Evolutionary conservation across 2,329 filamentous ascomycete genomes (phyloP), one percentile per base, ranked within the genome.

Genomic region (Aspergillus fructus): DNA sequence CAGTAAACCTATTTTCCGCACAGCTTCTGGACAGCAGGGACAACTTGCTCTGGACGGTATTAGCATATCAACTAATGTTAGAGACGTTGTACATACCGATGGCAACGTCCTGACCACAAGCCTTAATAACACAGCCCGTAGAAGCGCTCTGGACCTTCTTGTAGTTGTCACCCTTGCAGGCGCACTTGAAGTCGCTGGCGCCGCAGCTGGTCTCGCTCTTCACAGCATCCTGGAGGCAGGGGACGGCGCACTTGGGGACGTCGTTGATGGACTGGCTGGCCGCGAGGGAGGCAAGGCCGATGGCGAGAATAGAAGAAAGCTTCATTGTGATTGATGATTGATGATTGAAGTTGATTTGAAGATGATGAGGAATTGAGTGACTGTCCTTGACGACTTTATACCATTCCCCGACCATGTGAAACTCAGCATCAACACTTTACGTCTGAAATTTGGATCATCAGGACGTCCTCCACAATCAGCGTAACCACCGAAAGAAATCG

Each of bases 321-420:
- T 53, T 53, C 51, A 53, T 53, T 47, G 23, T 47, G 41, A 24
- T 17, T 12, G 19, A 19, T 27, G 41, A 23, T 45, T 45, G 41
- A 42, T 37, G 17, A 13, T 43, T 24, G 19, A 43, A 13, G 33
- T 12, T n/a, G 13, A 3, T 3, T 15, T 37, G 5, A 15, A 37
- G 12, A 7, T n/a, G 15, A 37, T 37, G 34, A n/a, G 34, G 8
- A 30, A 30, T 30, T 30, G 27, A 30, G 0, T 11, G 8, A 1
- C 27, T 1, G 27, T 30, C 27, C 5, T 30, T 9, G 27, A 30
- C 27, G 27, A 11, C 9, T 30, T 30, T 30, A 30, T 30, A 30
- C 1, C 27, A 30, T 30, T 30, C 27, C 27, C 1, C 27, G 27
- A 30, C 27, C 27, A 30, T 30, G 27, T 30, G 27, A 30, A 30